These are phyloP conservation scores for Leishmania mexicana DNA, from an alignment of 208 protist genomes.

Conservation along the genomic window DNA sequence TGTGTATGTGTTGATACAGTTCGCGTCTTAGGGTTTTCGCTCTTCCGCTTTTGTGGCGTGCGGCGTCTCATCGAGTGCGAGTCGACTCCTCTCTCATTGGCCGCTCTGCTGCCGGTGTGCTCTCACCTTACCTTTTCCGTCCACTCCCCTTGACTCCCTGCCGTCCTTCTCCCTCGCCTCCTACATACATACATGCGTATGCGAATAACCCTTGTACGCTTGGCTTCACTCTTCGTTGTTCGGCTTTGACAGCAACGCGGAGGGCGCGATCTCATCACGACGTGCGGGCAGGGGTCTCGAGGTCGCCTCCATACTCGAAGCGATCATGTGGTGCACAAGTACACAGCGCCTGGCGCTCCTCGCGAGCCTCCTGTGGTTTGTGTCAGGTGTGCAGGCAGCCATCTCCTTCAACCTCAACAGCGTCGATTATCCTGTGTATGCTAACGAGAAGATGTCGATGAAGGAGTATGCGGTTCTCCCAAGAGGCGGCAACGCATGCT, in stretches of 20 bases:
- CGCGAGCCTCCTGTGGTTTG: constrained; percentile 1
- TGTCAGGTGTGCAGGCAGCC: constrained; percentile 6
- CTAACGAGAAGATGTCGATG: background rate
- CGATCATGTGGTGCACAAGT: background rate
- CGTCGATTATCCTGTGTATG: constrained; percentile 14
- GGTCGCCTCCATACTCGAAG: background rate
- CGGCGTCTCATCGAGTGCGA: background rate
- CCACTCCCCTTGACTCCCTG: background rate
- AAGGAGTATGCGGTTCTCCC: constrained; percentile 18
- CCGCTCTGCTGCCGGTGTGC: background rate
- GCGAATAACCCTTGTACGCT: background rate
- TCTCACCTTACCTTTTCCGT: background rate
- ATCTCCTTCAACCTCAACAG: constrained; percentile 28
- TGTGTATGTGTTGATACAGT: background rate
- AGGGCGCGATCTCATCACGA: background rate
- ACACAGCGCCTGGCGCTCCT: background rate
- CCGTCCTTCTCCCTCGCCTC: background rate
- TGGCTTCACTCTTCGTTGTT: background rate
- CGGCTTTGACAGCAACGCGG: background rate
- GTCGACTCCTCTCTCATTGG: background rate
- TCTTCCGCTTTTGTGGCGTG: background rate
- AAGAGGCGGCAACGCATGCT: background rate
- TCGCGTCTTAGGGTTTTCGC: background rate
- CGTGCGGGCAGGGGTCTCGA: background rate
- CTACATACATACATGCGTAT: background rate